phyloP scores from a whole-genome alignment of 2,329 filamentous ascomycete genomes.

The Orbilia javanica region DNA sequence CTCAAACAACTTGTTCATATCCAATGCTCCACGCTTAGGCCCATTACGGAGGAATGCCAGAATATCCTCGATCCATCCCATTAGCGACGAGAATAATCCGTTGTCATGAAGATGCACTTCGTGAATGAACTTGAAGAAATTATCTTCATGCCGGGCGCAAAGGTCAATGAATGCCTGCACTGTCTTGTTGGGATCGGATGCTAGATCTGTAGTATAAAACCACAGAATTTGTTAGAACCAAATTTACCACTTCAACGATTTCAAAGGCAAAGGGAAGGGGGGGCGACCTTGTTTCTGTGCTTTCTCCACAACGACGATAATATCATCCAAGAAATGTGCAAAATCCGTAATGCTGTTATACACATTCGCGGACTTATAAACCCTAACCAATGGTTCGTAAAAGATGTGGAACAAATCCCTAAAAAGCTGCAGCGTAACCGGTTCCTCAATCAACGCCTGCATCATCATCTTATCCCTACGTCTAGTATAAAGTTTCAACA shows the following conservation, averaged over 20 bases:
- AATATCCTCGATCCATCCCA: conserved; percentile 97
- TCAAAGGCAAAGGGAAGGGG: neutral
- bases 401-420: conserved; percentile 98
- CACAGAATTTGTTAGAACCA: neutral
- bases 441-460: conserved; percentile 93
- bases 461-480: conserved; percentile 98
- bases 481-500: conserved; percentile 89
- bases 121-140: conserved; percentile 99
- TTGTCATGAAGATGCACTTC: conserved; percentile 98
- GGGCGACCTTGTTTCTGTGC: conserved; percentile 71
- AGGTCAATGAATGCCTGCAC: conserved; percentile 98
- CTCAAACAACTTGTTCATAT: conserved; percentile 93
- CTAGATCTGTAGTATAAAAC: conserved; percentile 73
- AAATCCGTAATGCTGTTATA: conserved; percentile 98
- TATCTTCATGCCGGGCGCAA: conserved; percentile 92
- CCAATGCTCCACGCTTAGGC: conserved; percentile 84
- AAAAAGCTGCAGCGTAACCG: conserved; percentile 95
- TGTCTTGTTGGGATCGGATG: conserved; percentile 96
- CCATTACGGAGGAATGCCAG: conserved; percentile 91
- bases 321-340: conserved; percentile 90
- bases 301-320: conserved; percentile 81
- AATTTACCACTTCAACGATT: neutral
- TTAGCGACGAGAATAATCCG: conserved; percentile 92
- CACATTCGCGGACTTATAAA: conserved; percentile 98
- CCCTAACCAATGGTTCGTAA: conserved; percentile 94